A percentile compares a stretch with the other conserved stretches of the same genome.
phyloP scores from a whole-genome alignment of 768 basidiomycete species.

The Lyophyllum decastes region DNA sequence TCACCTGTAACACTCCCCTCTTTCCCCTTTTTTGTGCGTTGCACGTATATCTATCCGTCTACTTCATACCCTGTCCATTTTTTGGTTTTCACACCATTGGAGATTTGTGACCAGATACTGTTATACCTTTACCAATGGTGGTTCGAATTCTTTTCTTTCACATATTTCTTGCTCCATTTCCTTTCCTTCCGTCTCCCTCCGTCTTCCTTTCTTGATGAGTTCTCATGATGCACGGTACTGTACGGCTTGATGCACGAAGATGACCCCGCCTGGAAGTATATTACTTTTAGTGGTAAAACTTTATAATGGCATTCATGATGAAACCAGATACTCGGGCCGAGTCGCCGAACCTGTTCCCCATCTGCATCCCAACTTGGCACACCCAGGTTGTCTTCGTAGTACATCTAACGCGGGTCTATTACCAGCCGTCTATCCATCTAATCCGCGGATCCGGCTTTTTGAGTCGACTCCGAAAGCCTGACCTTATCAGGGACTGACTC shows the following conservation, averaged over 20 bases:
- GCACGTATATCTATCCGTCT: constrained; percentile 14
- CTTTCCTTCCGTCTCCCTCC: too few species aligned
- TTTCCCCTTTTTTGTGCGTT: background rate
- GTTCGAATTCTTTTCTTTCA: background rate
- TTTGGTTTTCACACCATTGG: background rate
- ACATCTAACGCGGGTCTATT: too few species aligned
- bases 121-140: background rate
- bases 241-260: constrained; percentile 17
- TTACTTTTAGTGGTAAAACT: constrained; percentile 5
- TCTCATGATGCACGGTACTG: constrained; percentile 10
- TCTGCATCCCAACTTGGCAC: background rate
- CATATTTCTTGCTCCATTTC: constrained; percentile 9
- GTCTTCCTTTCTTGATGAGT: constrained; percentile 6
- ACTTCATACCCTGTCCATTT: constrained; percentile 7
- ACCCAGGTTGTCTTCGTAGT: background rate
- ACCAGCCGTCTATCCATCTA: too few species aligned
- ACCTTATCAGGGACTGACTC: too few species aligned
- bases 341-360: background rate
- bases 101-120: background rate
- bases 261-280: constrained; percentile 7
- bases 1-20: background rate
- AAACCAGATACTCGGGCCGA: background rate
- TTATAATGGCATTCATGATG: constrained; percentile 6
- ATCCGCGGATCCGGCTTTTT: too few species aligned
- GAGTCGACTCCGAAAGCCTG: too few species aligned